Evolutionary conservation across 2,329 filamentous ascomycete genomes (phyloP).

Genomic region (Byssochlamys sp.): DNA sequence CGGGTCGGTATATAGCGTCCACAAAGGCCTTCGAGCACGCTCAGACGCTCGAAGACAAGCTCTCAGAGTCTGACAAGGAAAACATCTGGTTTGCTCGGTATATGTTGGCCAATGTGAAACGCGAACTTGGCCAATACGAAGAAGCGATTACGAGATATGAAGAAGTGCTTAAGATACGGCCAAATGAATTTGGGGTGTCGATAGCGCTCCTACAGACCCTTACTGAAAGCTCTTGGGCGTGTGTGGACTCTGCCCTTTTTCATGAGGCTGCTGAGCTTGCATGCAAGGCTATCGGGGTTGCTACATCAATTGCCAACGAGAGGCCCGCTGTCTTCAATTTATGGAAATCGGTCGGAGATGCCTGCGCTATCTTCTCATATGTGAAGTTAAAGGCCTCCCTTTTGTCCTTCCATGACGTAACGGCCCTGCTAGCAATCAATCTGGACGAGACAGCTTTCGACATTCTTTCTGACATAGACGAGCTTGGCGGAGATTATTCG

Average conservation of each 20-base stretch:
- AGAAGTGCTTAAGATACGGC: slow-evolving; percentile 57
- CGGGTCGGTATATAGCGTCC: slow-evolving; percentile 85
- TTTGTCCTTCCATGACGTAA: slow-evolving; percentile 51
- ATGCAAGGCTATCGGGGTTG: slow-evolving; percentile 58
- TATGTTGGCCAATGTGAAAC: slow-evolving; percentile 89
- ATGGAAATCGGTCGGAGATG: slow-evolving; percentile 87
- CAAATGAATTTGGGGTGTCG: slow-evolving; percentile 72
- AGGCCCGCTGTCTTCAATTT: slow-evolving; percentile 74
- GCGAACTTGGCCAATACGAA: slow-evolving; percentile 83
- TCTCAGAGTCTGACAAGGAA: slow-evolving; percentile 45
- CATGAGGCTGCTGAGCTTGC: slow-evolving; percentile 70
- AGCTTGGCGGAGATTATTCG: slow-evolving; percentile 40
- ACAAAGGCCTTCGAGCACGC: slow-evolving; percentile 83
- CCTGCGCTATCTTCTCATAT: slow-evolving; percentile 72
- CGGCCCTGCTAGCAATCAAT: slow-evolving; percentile 48
- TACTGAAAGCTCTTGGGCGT: slow-evolving; percentile 68
- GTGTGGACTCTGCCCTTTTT: slow-evolving; percentile 73
- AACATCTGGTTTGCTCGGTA: slow-evolving; percentile 94
- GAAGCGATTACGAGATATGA: slow-evolving; percentile 69
- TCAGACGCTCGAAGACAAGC: slow-evolving; percentile 58
- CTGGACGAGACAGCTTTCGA: slow-evolving; percentile 47
- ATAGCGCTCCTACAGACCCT: slow-evolving; percentile 82
- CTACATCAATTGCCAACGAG: slow-evolving; percentile 50
- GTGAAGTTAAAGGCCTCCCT: slow-evolving; percentile 58
- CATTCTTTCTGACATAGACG: slow-evolving; percentile 60